Evolutionary conservation across 176 grass and related monocot species (phyloP).

Genomic region (Eremochloa ophiuroides): DNA sequence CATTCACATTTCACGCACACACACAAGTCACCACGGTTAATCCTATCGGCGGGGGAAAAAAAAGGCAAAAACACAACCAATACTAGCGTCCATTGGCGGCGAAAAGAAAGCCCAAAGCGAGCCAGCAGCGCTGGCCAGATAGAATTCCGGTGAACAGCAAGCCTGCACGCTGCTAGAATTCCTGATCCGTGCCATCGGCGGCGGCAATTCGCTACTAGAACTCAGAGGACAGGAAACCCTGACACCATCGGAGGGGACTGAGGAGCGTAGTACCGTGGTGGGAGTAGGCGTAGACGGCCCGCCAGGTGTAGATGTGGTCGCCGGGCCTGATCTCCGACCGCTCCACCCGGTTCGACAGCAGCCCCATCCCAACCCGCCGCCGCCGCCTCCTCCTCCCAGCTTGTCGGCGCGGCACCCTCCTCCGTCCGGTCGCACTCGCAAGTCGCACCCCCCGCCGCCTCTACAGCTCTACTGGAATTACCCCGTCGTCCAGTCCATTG

Average conservation of each 20-base stretch:
- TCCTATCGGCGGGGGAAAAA: background rate
- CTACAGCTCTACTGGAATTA: background rate
- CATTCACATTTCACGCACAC: background rate
- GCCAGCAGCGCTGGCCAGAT: too few relatives aligned
- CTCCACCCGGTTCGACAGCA: constrained; percentile 78
- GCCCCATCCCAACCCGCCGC: constrained; percentile 47
- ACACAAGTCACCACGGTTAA: background rate
- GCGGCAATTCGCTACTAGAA: too few relatives aligned
- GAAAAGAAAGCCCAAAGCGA: background rate
- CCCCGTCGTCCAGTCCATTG: constrained; percentile 26
- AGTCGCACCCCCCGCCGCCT: background rate
- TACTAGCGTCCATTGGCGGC: background rate
- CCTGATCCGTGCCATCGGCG: too few relatives aligned
- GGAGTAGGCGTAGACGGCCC: constrained; percentile 86
- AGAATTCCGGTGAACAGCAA: too few relatives aligned
- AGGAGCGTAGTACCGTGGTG: constrained; percentile 68
- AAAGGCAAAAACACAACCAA: background rate
- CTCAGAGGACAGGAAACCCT: background rate
- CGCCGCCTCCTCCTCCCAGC: background rate
- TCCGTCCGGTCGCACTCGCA: background rate
- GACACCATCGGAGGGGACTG: background rate
- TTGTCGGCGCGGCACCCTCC: too few relatives aligned
- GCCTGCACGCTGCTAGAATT: too few relatives aligned
- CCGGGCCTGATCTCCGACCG: constrained; percentile 76
- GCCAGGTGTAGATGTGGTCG: constrained; percentile 95